These are phyloP conservation scores for Hymenoscyphus infarciens DNA, from an alignment of 2,329 filamentous ascomycete species.

Conservation along the genomic window DNA sequence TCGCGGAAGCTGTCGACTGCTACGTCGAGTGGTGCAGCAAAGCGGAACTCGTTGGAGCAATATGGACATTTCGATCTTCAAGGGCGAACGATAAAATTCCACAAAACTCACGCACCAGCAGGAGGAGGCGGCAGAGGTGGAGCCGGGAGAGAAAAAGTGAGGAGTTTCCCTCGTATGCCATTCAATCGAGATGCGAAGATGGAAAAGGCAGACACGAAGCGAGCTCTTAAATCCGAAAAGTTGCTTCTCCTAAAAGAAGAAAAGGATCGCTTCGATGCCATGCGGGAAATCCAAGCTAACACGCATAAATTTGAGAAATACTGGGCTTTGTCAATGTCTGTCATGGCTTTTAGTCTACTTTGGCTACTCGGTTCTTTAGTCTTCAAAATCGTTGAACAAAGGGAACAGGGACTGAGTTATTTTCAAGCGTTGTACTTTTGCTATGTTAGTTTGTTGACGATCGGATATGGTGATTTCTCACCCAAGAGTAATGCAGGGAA, in stretches of 20 bases:
- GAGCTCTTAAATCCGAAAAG: constrained; percentile 35
- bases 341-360: constrained; percentile 56
- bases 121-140: constrained; percentile 30
- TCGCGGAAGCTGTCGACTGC: constrained; percentile 19
- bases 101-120: constrained; percentile 25
- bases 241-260: constrained; percentile 53
- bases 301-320: constrained; percentile 59
- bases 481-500: constrained; percentile 63
- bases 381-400: constrained; percentile 57
- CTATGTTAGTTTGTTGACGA: constrained; percentile 64
- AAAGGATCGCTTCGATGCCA: constrained; percentile 59
- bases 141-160: constrained; percentile 18
- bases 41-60: constrained; percentile 29
- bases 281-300: constrained; percentile 59
- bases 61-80: constrained; percentile 38
- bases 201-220: constrained; percentile 10
- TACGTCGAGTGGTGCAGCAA: constrained; percentile 19
- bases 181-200: constrained; percentile 29
- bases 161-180: constrained; percentile 11
- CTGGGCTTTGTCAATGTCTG: constrained; percentile 54
- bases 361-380: constrained; percentile 65
- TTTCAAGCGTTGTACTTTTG: constrained; percentile 68
- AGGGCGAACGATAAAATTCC: constrained; percentile 37
- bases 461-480: constrained; percentile 65
- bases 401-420: constrained; percentile 53